phyloP scores from a whole-genome alignment of 2,329 filamentous ascomycete genomes.

The Didymella arachidicola region DNA sequence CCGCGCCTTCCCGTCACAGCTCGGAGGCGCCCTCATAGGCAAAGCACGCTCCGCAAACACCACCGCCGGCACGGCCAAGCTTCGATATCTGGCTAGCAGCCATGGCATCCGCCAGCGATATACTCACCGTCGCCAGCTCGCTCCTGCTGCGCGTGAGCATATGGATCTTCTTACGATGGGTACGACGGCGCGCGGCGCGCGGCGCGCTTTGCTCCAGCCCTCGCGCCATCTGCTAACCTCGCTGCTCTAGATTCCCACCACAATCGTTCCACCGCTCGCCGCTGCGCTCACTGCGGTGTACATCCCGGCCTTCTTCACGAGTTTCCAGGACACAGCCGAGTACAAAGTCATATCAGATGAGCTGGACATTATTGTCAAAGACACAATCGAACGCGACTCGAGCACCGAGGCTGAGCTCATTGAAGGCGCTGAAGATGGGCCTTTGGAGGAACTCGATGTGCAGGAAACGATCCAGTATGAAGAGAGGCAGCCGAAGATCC shows the following conservation, averaged over 20 bases:
- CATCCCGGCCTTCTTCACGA: constrained; percentile 67
- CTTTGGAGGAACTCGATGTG: constrained; percentile 62
- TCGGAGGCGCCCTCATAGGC: constrained; percentile 4
- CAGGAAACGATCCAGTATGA: constrained; percentile 68
- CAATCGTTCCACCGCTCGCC: constrained; percentile 55
- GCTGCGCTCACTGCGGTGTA: constrained; percentile 73
- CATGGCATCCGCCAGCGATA: constrained; percentile 48
- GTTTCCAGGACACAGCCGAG: constrained; percentile 64
- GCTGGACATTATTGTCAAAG: constrained; percentile 59
- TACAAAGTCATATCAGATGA: constrained; percentile 67
- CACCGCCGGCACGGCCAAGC: constrained; percentile 19
- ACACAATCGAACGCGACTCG: constrained; percentile 47
- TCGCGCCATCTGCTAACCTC: constrained; percentile 11
- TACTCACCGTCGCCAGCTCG: constrained; percentile 55
- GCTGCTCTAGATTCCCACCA: constrained; percentile 40
- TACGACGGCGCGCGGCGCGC: constrained; percentile 56
- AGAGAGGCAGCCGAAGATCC: constrained; percentile 63
- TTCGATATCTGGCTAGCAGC: constrained; percentile 21
- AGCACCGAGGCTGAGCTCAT: constrained; percentile 45
- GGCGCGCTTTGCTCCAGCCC: background rate
- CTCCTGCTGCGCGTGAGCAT: constrained; percentile 59
- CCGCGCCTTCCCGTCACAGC: constrained; percentile 1
- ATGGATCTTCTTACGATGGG: constrained; percentile 70
- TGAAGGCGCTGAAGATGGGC: constrained; percentile 52
- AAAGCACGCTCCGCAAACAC: constrained; percentile 12